Percentiles rank a stretch among this genome's conserved stretches.
phyloP scores from a whole-genome alignment of 2,329 filamentous ascomycete genomes.

The Colletotrichum cuscutae region DNA sequence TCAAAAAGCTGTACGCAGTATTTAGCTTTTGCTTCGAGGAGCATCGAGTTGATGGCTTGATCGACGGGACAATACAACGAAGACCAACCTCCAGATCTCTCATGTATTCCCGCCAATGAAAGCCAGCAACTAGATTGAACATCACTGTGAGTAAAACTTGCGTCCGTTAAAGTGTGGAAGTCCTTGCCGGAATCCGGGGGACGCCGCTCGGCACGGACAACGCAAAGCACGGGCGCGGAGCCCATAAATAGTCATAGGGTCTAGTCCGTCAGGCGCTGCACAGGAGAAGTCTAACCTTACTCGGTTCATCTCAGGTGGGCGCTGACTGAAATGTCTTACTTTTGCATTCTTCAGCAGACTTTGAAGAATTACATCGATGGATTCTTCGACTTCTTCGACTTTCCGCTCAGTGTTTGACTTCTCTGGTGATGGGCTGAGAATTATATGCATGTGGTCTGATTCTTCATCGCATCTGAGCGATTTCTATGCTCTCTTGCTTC shows the following conservation, averaged over 20 bases:
- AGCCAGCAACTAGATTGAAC: neutral
- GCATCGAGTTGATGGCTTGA: neutral
- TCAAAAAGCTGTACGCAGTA: neutral
- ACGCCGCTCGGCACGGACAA: neutral
- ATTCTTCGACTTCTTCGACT: neutral
- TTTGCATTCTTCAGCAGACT: neutral
- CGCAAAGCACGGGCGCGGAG: neutral
- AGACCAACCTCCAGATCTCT: neutral
- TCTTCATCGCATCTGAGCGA: neutral
- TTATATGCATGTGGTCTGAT: slow-evolving; percentile 3
- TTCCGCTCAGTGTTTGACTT: neutral
- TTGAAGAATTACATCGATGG: neutral
- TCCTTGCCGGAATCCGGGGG: slow-evolving; percentile 2
- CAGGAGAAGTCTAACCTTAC: slow-evolving; percentile 13
- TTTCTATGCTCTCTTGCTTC: slow-evolving; percentile 16
- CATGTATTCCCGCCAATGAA: neutral
- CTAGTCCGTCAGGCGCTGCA: neutral
- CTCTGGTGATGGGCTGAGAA: neutral
- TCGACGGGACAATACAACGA: neutral
- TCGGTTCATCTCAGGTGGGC: neutral
- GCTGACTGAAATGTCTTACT: neutral
- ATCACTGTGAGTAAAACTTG: neutral
- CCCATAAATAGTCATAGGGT: neutral
- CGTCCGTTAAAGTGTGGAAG: neutral
- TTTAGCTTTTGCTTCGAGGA: neutral